These are phyloP conservation scores for Cercospora sp. DNA, from an alignment of 2,329 filamentous ascomycete species.

Conservation along the genomic window DNA sequence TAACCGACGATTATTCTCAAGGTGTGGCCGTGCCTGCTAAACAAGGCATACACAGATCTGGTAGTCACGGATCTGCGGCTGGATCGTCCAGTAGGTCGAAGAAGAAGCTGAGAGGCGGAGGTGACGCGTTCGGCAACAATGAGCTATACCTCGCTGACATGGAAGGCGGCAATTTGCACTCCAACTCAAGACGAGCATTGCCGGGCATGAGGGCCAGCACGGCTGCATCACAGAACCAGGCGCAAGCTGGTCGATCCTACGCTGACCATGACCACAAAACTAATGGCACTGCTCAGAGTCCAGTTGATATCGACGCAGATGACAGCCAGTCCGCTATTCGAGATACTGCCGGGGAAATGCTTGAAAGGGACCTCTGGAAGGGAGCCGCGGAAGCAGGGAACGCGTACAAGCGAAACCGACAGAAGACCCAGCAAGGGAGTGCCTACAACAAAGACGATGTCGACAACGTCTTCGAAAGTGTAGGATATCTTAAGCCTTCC, in stretches of 20 bases:
- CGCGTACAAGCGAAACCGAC: not conserved
- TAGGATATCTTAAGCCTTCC: not conserved
- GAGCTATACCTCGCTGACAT: not conserved
- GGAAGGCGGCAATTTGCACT: not conserved
- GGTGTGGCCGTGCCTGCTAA: not conserved
- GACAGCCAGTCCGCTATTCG: not conserved
- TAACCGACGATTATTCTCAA: not conserved
- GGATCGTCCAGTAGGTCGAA: not conserved
- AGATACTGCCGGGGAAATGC: not conserved
- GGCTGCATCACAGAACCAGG: not conserved
- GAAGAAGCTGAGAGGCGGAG: not conserved
- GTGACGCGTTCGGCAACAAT: slow-evolving; percentile 10
- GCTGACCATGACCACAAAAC: not conserved
- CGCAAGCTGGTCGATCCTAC: not conserved
- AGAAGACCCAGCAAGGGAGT: not conserved
- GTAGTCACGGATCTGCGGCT: slow-evolving; percentile 2
- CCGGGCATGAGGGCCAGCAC: too few relatives aligned
- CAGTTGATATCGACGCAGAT: not conserved
- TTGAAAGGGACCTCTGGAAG: not conserved
- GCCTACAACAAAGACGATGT: not conserved
- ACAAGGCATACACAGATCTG: not conserved
- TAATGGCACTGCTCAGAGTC: not conserved
- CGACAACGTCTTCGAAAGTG: not conserved
- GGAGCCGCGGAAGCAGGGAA: not conserved
- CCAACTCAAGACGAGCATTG: too few relatives aligned